Base-by-base conservation (phyloP, 805 yeast species). In the Wickerhamiella sergipiensis region DNA sequence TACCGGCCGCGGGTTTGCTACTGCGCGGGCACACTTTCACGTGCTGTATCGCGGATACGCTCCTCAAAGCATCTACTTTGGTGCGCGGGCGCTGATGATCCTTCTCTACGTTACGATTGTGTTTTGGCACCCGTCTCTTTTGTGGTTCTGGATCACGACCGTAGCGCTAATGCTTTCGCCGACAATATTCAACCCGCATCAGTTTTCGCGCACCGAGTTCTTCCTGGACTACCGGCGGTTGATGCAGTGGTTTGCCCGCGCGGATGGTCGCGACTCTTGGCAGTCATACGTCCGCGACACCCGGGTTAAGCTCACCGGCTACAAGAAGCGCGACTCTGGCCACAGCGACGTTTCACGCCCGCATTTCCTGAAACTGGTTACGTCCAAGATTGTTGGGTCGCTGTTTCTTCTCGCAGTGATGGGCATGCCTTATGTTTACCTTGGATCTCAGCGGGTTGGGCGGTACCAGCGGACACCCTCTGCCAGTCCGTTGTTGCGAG, bases 111-210 rank as follows among this genome's bases (percentile, higher is more conserved):
- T 79, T 42, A 75, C 85, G 2, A 59, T 78, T 13, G 68, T 79
- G 0, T 76, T 80, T 74, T 84, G 89, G 88, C 75, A 83, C 71
- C 80, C 92, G 23, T 83, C 95, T 45, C 74, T 87, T 57, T 70
- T 88, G 52, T 88, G 95, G 95, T 88, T 88, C 76, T 88, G 96
- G 96, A 81, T 88, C 51, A 83, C 94, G 13, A 73, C 85, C 56
- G 75, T 87, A 26, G 81, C 96, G 1, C 73, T 89, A 63, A 76
- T 86, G 71, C 76, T 86, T 59, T 80, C 95, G 48, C 97, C 97
- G 60, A 83, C 85, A 63, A 64, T 88, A 48, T 88, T 85, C 78
- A 88, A 88, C 68, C 96, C 97, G 36, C 95, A 88, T 71, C 96
- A 88, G 71, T 88, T 87, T 66, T 77, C 92, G 46, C 78, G 86